Conservation (phyloP, 2,329 filamentous ascomycete species). For the Albophoma yamanashiensis region DNA sequence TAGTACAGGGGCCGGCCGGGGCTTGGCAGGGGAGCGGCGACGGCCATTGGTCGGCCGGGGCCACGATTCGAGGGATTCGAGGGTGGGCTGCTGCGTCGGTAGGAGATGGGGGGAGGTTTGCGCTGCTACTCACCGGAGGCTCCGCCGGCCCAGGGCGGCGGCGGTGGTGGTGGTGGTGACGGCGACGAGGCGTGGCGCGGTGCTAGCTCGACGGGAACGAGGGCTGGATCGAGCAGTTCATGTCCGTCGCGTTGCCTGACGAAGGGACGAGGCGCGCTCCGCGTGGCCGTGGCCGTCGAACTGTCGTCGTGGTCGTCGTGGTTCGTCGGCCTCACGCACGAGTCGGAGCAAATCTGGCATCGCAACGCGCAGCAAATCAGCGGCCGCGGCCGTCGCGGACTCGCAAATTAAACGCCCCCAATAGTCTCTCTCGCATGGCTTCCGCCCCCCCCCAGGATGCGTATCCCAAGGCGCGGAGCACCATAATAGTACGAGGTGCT, state of each 20-base stretch:
- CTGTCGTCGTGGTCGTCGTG: too few species aligned
- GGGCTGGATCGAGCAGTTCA: too few species aligned
- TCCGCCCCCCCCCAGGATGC: background rate
- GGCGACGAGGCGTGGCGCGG: background rate
- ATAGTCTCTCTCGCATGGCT: background rate
- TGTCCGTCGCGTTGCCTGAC: too few species aligned
- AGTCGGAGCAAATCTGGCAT: background rate
- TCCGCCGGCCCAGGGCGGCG: background rate
- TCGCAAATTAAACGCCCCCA: background rate
- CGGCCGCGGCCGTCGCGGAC: too few species aligned
- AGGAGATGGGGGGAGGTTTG: background rate
- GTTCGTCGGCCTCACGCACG: too few species aligned
- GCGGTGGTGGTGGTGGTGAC: background rate
- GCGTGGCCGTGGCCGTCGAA: too few species aligned
- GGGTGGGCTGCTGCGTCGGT: background rate
- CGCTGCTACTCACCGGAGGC: background rate
- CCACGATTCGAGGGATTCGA: too few species aligned
- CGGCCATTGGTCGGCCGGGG: background rate
- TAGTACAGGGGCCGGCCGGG: background rate
- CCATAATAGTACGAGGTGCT: background rate
- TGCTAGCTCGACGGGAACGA: background rate
- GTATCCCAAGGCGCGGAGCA: too few species aligned
- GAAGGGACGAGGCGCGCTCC: too few species aligned
- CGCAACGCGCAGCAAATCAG: background rate
- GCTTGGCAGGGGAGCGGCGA: slow-evolving; percentile 2